Evolutionary conservation across 257 asterid genomes (phyloP).

Genomic region (Solanum pennellii): DNA sequence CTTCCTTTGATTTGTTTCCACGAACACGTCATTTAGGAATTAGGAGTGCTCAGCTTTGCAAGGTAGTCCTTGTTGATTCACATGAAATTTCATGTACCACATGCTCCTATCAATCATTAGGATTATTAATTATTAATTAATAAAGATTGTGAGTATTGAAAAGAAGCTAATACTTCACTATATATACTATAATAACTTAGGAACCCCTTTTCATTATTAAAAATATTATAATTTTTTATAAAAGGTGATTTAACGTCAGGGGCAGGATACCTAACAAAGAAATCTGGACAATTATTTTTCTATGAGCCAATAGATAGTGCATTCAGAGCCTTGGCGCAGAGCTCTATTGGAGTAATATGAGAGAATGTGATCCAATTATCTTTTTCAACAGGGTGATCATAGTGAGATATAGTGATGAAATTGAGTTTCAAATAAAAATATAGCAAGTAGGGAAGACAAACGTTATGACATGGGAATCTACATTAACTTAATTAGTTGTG

Average conservation of each 20-base stretch:
- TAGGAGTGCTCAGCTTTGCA: not conserved
- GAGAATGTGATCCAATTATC: not conserved
- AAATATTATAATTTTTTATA: no score
- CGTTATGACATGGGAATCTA: not conserved
- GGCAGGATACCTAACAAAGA: accelerated
- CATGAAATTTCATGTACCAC: no score
- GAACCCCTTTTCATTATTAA: no score
- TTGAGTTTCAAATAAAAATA: not conserved
- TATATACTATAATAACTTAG: no score
- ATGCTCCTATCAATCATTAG: not conserved
- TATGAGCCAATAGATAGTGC: not conserved
- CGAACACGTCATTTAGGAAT: not conserved
- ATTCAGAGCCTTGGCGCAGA: not conserved
- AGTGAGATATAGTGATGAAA: not conserved
- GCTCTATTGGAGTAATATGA: not conserved
- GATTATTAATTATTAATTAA: no score
- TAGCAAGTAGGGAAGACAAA: not conserved
- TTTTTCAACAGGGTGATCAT: not conserved
- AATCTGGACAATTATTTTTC: accelerated
- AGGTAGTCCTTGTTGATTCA: not conserved
- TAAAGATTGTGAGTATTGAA: not conserved
- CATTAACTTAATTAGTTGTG: not conserved
- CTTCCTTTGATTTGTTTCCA: not conserved
- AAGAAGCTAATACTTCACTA: no score
- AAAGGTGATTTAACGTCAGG: no score